Base-by-base conservation (phyloP, 2,329 filamentous ascomycete genomes). In the Diaporthe australafricana region DNA sequence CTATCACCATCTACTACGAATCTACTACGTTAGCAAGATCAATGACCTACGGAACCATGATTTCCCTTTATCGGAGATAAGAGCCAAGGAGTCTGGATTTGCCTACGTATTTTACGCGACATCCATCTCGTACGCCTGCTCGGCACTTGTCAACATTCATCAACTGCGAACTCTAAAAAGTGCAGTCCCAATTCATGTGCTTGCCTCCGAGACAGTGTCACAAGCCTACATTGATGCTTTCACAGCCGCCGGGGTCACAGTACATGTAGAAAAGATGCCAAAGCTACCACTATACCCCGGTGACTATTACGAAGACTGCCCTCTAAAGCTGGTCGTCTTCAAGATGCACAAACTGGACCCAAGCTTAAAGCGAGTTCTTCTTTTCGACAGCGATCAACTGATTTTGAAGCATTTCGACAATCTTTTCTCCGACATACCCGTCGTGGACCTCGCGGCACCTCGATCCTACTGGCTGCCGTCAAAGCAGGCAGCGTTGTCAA, bases 101-200 rank as follows among this genome's bases (percentile, higher is more conserved):
- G 42, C 53, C 12, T 52, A 60, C 20, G 45, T 69, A 11, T 60
- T 69, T 12, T 52, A 69, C 30, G 67, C 53, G 11, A 69, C 67
- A 4, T 56, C 53, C 7, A 20, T 5, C 5, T 16, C 55, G 4
- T 69, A 69, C 30, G 67, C 53, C 45, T 69, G 67, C 22, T 60
- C 67, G 9, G 47, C 67, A 9, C 67, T 69, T 7, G 67, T 69
- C 42, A 69, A 60, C 22, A 69, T 69, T 5, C 42, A 60, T 30
- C 42, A 57, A 27, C 22, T 69, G 7, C 22, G 9, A 16, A 25
- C 22, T 3, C 30, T 40, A 17, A 35, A 25, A 16, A 69, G 67
- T 22, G 22, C 32, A 3, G n/a, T 69, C 9, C 53, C 67, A 4
- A 42, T 60, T 16, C 53, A 68, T 68, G 66, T 57, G 5, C 52